Conservation (phyloP, 129 eudicot species). For the Flaveria bidentis region DNA sequence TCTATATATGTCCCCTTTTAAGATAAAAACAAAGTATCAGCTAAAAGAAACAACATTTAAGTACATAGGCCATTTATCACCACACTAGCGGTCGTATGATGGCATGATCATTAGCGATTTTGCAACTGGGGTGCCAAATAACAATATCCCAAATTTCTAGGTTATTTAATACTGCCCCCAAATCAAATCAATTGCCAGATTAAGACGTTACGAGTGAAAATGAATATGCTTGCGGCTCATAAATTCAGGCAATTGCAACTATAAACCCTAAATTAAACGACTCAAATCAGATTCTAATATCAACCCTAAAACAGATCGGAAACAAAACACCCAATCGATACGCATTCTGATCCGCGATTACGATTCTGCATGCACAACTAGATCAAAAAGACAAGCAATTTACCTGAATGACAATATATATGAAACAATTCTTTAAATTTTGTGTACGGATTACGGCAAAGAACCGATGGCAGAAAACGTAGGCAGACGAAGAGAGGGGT, state of each 20-base stretch:
- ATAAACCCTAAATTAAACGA: neutral
- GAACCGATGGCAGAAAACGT: slow-evolving; percentile 19
- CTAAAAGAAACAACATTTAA: neutral
- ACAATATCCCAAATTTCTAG: too few species aligned
- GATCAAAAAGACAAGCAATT: neutral
- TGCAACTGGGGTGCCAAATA: too few species aligned
- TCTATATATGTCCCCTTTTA: neutral
- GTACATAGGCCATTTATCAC: neutral
- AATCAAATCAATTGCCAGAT: neutral
- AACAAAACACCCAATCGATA: slow-evolving; percentile 22
- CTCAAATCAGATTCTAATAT: neutral
- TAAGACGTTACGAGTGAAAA: neutral
- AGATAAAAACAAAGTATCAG: neutral
- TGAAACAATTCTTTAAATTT: slow-evolving; percentile 8
- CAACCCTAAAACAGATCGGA: slow-evolving; percentile 7
- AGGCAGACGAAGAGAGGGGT: slow-evolving; percentile 27
- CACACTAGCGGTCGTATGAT: neutral
- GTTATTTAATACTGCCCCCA: neutral
- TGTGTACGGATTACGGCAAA: neutral
- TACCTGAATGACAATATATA: slow-evolving; percentile 16
- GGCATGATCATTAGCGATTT: too few species aligned
- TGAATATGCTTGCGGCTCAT: neutral
- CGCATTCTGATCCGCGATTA: neutral
- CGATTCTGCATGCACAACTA: neutral
- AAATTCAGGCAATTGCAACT: neutral